Evolutionary conservation across 2,329 filamentous ascomycete species (phyloP), one percentile per base, ranked within the genome.

Genomic region (Penicillium sp.): DNA sequence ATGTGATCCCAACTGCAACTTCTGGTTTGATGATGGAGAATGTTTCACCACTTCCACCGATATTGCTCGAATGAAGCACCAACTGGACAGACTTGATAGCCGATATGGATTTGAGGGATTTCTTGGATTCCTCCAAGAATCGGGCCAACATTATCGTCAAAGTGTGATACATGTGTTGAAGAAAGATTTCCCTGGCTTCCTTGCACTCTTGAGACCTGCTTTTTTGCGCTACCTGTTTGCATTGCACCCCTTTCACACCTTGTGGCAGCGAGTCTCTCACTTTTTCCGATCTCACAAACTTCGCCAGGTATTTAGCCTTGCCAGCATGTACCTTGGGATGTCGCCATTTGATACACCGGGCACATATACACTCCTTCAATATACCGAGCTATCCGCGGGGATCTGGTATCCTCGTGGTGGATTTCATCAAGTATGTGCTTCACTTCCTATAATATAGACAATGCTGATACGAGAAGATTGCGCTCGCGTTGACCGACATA

Each of bases 321-420:
- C 37, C 15, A 56, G 53, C n/a, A 56, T 59, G 57, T 59, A 59
- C 12, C 53, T 59, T 11, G 57, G 57, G 15, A 59, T 59, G 57
- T 56, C 53, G 4, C 57, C 57, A 14, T 48, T 52, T 48, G 41
- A 53, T 7, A 41, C 41, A n/a, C 53, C 53, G 1, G 57, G 53
- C 22, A 59, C 57, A 28, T 59, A 59, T 7, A 56, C 57, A 3
- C 47, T 59, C 8, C 48, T 59, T 4, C 57, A 59, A 48, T 59
- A 53, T 25, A 43, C 53, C 2, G 57, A 56, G 48, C 22, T 59
- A 4, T 31, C 43, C 3, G 53, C 31, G 1, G 57, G 57, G n/a
- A 35, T 59, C 7, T 56, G 57, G 53, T 59, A 59, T 22, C 57
- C 57, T 15, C 11, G 38, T 25, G 57, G 57, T 25, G 57, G 57